phyloP scores from a whole-genome alignment of 2,329 filamentous ascomycete species.

The Epichloe aotearoae region DNA sequence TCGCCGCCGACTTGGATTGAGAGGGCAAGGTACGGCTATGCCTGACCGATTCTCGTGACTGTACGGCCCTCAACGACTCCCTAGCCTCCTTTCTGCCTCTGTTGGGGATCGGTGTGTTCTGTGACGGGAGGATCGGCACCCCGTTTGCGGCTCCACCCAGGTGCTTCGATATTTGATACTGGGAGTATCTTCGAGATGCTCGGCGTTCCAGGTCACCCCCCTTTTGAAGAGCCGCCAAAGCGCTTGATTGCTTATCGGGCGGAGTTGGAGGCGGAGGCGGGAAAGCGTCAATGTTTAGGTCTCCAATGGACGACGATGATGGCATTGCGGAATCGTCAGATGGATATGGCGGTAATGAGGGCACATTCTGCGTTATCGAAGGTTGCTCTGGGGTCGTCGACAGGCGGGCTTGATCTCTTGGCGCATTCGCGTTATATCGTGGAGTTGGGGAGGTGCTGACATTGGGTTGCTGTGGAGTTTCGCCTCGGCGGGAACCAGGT shows the following conservation, averaged over 20 bases:
- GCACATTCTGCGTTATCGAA: slow-evolving; percentile 62
- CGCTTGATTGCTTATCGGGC: slow-evolving; percentile 69
- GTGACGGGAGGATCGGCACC: slow-evolving; percentile 73
- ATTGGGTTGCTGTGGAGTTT: slow-evolving; percentile 14
- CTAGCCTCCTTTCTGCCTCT: slow-evolving; percentile 64
- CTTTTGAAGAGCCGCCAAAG: slow-evolving; percentile 77
- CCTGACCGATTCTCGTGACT: slow-evolving; percentile 37
- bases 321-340: slow-evolving; percentile 41
- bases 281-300: slow-evolving; percentile 50
- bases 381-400: slow-evolving; percentile 48
- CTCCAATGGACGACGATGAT: slow-evolving; percentile 22
- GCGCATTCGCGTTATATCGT: slow-evolving; percentile 25
- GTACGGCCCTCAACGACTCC: slow-evolving; percentile 65
- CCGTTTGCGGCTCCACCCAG: slow-evolving; percentile 69
- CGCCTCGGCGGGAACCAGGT: slow-evolving; percentile 21
- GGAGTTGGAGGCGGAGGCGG: slow-evolving; percentile 60
- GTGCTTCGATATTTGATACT: slow-evolving; percentile 94
- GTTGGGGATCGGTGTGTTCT: slow-evolving; percentile 74
- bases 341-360: slow-evolving; percentile 60
- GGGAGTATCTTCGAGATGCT: slow-evolving; percentile 85
- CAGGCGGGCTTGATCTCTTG: slow-evolving; percentile 36
- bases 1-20: slow-evolving; percentile 24
- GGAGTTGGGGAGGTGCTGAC: slow-evolving; percentile 32
- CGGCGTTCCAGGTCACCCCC: slow-evolving; percentile 85
- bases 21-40: slow-evolving; percentile 36